Conservation (phyloP, 192 early-diverging fungal species). For the Rhizoclosmatium globosum region DNA sequence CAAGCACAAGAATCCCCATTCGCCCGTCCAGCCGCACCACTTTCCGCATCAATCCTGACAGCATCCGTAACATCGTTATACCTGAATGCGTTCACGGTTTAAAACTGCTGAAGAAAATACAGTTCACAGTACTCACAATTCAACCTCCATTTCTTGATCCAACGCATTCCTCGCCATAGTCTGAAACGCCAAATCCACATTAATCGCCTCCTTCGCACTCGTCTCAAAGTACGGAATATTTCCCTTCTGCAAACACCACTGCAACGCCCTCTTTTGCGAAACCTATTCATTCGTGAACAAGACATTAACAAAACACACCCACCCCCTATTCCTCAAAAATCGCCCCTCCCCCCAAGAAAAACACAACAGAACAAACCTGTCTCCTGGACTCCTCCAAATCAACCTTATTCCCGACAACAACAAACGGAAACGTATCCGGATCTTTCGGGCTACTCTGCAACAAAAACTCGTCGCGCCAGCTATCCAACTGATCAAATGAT, state of each 20-base stretch:
- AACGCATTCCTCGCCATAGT: slow-evolving; percentile 95
- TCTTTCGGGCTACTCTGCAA: slow-evolving; percentile 93
- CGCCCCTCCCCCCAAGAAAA: too few species aligned
- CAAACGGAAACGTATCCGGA: slow-evolving; percentile 99
- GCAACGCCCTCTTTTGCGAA: slow-evolving; percentile 93
- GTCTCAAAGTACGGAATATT: slow-evolving; percentile 99
- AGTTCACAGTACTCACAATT: slow-evolving; percentile 63
- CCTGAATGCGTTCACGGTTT: slow-evolving; percentile 1
- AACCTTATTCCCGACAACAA: slow-evolving; percentile 98
- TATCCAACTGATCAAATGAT: slow-evolving; percentile 95
- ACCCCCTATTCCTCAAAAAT: too few species aligned
- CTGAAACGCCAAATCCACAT: slow-evolving; percentile 97
- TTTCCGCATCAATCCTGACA: slow-evolving; percentile 86
- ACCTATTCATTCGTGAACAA: slow-evolving; percentile 62
- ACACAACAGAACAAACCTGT: slow-evolving; percentile 67
- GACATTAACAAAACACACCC: slow-evolving; percentile 5
- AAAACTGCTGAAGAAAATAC: neutral
- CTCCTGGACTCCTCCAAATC: slow-evolving; percentile 94
- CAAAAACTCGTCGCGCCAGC: slow-evolving; percentile 99
- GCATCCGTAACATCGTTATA: slow-evolving; percentile 88
- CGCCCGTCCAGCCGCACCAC: slow-evolving; percentile 6
- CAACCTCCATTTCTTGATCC: slow-evolving; percentile 90
- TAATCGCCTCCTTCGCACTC: slow-evolving; percentile 96
- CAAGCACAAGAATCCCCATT: slow-evolving; percentile 9
- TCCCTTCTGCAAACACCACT: slow-evolving; percentile 96